These are phyloP conservation scores for Trichophyton verrucosum DNA, from an alignment of 2,329 filamentous ascomycete species.

Conservation along the genomic window DNA sequence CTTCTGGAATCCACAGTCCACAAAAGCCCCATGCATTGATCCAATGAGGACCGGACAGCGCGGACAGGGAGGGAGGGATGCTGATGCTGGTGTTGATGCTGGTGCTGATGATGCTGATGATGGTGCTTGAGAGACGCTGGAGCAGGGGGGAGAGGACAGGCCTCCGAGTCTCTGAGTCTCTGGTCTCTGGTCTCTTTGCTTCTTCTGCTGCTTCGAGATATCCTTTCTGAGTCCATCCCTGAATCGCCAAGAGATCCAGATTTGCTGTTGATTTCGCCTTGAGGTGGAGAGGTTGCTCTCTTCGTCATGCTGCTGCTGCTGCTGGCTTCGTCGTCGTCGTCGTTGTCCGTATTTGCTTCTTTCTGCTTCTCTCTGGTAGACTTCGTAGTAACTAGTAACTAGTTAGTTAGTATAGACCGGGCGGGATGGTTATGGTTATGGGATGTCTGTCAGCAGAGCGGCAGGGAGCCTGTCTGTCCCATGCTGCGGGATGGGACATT, in stretches of 20 bases:
- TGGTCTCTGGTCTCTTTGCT: too few relatives aligned
- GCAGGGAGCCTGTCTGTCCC: not conserved
- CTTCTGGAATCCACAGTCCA: slow-evolving; percentile 1
- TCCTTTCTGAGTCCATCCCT: not conserved
- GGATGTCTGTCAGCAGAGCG: not conserved
- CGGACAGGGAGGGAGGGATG: not conserved
- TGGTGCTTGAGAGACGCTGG: too few relatives aligned
- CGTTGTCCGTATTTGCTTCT: not conserved
- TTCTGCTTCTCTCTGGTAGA: not conserved
- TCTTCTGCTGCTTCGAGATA: not conserved
- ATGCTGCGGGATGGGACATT: not conserved
- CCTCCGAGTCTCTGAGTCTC: too few relatives aligned
- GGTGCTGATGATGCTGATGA: too few relatives aligned
- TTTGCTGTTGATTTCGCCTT: not conserved
- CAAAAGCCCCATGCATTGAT: not conserved
- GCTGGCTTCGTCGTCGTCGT: too few relatives aligned
- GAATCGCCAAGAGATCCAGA: not conserved
- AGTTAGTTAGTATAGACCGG: too few relatives aligned
- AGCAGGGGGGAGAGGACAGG: not conserved
- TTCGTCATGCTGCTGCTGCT: not conserved
- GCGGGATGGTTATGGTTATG: not conserved
- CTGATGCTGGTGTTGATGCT: too few relatives aligned
- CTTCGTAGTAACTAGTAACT: too few relatives aligned
- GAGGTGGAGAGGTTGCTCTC: not conserved
- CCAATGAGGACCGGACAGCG: not conserved